Evolutionary conservation across 768 basidiomycete genomes (phyloP).

Genomic region (Mrakia blollopis): DNA sequence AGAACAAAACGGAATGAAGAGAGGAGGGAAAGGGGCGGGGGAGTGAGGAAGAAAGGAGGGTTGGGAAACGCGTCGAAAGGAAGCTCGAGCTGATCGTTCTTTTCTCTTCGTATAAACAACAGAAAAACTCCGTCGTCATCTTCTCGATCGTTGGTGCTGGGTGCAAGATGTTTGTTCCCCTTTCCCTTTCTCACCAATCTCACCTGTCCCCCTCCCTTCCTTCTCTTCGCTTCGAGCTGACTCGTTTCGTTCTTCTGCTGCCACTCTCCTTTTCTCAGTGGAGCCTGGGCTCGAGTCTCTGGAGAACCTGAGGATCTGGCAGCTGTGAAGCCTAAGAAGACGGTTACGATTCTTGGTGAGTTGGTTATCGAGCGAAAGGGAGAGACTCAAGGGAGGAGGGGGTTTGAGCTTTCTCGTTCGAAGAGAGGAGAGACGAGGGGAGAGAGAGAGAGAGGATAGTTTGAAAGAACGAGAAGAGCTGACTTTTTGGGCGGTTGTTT

Average conservation of each 20-base stretch:
- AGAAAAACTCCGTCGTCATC: constrained; percentile 45
- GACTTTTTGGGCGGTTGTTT: neutral
- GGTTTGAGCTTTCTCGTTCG: neutral
- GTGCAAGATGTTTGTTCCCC: constrained; percentile 42
- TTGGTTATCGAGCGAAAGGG: neutral
- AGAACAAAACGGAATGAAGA: too few species aligned
- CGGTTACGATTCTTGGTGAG: constrained; percentile 48
- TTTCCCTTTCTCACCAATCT: neutral
- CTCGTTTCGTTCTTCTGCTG: neutral
- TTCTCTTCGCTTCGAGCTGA: neutral
- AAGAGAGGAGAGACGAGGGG: too few species aligned
- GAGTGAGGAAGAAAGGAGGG: too few species aligned
- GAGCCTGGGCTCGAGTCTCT: constrained; percentile 48
- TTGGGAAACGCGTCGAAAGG: too few species aligned
- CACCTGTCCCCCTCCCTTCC: neutral
- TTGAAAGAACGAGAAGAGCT: neutral
- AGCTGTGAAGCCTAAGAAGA: constrained; percentile 43
- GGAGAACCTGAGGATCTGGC: constrained; percentile 42
- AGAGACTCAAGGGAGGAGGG: neutral
- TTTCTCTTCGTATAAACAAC: too few species aligned
- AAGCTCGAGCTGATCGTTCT: too few species aligned
- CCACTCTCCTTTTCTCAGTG: constrained; percentile 31
- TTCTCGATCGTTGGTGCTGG: constrained; percentile 47
- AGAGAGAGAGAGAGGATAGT: too few species aligned
- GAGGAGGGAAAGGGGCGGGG: too few species aligned